A percentile compares a stretch with the other conserved stretches of the same genome.
These are phyloP conservation scores for Penicillium longicatenatum DNA, from an alignment of 495 filamentous ascomycete species.

Conservation along the genomic window DNA sequence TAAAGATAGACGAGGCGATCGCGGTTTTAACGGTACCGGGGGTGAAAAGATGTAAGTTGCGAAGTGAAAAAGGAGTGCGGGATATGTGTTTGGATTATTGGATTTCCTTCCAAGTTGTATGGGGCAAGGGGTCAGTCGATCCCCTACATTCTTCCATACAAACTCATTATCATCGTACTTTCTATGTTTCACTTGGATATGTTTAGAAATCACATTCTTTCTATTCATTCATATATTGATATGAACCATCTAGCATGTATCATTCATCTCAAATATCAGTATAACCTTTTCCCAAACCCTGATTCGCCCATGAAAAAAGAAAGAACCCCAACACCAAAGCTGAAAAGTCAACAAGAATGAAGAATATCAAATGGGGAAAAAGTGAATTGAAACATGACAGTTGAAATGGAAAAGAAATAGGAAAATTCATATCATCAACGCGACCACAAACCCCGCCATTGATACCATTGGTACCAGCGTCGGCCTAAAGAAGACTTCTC, in stretches of 20 bases:
- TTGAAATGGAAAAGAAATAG: conserved; percentile 5
- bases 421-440: conserved; percentile 20
- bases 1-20: not conserved
- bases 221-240: not conserved
- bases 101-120: not conserved
- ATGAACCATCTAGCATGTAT: conserved; percentile 1
- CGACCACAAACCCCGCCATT: conserved; percentile 30
- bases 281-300: not conserved
- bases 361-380: conserved; percentile 10
- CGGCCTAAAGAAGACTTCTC: conserved; percentile 34
- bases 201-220: conserved; percentile 1
- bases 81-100: conserved; percentile 14
- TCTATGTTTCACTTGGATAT: conserved; percentile 14
- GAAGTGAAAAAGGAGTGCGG: conserved; percentile 1
- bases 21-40: not conserved
- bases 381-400: conserved; percentile 6
- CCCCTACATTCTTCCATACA: conserved; percentile 11
- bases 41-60: not conserved
- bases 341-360: conserved; percentile 3
- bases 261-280: not conserved
- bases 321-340: conserved; percentile 24
- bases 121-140: conserved; percentile 25
- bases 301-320: conserved; percentile 1
- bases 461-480: conserved; percentile 39
- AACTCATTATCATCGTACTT: not conserved